These are phyloP conservation scores for Pisolithus marmoratus DNA, from an alignment of 768 basidiomycete species.

Conservation along the genomic window DNA sequence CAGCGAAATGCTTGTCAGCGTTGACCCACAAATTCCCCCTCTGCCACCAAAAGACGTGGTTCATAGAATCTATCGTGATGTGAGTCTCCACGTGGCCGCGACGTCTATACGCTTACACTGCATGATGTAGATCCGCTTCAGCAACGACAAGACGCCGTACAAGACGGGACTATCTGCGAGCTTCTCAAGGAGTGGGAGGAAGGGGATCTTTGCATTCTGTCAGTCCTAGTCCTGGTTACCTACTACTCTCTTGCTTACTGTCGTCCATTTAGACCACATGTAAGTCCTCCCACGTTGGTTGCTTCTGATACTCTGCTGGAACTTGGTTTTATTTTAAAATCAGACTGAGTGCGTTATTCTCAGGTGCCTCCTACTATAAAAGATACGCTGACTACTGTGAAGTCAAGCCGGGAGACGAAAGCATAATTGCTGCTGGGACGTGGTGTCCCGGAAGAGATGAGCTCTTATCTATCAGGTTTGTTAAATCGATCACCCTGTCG, in stretches of 20 bases:
- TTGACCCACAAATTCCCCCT: constrained; percentile 79
- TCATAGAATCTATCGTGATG: constrained; percentile 91
- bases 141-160: constrained; percentile 95
- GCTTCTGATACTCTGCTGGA: neutral
- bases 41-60: constrained; percentile 89
- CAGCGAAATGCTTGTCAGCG: constrained; percentile 58
- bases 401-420: constrained; percentile 66
- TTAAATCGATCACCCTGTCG: neutral
- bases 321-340: neutral
- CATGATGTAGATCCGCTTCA: constrained; percentile 66
- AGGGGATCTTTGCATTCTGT: constrained; percentile 88
- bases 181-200: constrained; percentile 84
- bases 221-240: constrained; percentile 25
- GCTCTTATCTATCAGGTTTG: constrained; percentile 66
- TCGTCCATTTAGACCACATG: constrained; percentile 18
- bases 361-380: neutral
- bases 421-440: constrained; percentile 70
- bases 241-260: constrained; percentile 2
- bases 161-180: constrained; percentile 77
- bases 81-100: constrained; percentile 18
- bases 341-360: constrained; percentile 17
- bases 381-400: constrained; percentile 7
- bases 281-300: constrained; percentile 2
- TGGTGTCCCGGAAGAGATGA: constrained; percentile 81
- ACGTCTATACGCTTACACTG: constrained; percentile 2